Evolutionary conservation across 2,329 filamentous ascomycete genomes (phyloP).

Genomic region (Tolypocladium endophyticum): DNA sequence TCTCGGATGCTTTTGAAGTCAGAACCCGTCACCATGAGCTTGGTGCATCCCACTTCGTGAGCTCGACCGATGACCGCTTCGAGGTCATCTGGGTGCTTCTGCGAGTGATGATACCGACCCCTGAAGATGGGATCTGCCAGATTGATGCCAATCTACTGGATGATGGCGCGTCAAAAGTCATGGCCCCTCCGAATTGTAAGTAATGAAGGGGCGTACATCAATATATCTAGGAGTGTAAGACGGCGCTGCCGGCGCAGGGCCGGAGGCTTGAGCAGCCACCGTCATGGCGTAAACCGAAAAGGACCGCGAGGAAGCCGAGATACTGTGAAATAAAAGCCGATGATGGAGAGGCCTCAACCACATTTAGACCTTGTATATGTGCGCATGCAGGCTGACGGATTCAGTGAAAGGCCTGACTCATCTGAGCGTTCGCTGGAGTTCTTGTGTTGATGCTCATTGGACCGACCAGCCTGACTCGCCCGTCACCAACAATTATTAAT

Average conservation of each 20-base stretch:
- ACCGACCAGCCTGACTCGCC: neutral
- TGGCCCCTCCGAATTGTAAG: neutral
- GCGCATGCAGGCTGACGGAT: neutral
- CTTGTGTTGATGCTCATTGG: neutral
- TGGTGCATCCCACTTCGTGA: slow-evolving; percentile 66
- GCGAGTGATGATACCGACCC: slow-evolving; percentile 72
- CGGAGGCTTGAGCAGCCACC: slow-evolving; percentile 16
- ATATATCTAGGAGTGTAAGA: slow-evolving; percentile 42
- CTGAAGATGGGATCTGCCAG: slow-evolving; percentile 85
- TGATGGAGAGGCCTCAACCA: neutral
- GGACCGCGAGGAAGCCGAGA: neutral
- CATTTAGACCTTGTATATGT: neutral
- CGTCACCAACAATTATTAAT: slow-evolving; percentile 4
- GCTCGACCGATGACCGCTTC: slow-evolving; percentile 70
- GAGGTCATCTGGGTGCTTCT: slow-evolving; percentile 64
- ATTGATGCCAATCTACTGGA: slow-evolving; percentile 75
- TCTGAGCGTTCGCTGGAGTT: neutral
- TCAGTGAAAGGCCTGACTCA: neutral
- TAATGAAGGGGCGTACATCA: slow-evolving; percentile 37
- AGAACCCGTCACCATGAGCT: slow-evolving; percentile 89
- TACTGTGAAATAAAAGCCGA: neutral
- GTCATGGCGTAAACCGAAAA: slow-evolving; percentile 1
- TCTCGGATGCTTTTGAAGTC: slow-evolving; percentile 68
- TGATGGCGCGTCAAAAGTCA: neutral
- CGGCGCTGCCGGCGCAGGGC: slow-evolving; percentile 7